phyloP scores from a whole-genome alignment of 306 rosid species.

The Cicer arietinum region DNA sequence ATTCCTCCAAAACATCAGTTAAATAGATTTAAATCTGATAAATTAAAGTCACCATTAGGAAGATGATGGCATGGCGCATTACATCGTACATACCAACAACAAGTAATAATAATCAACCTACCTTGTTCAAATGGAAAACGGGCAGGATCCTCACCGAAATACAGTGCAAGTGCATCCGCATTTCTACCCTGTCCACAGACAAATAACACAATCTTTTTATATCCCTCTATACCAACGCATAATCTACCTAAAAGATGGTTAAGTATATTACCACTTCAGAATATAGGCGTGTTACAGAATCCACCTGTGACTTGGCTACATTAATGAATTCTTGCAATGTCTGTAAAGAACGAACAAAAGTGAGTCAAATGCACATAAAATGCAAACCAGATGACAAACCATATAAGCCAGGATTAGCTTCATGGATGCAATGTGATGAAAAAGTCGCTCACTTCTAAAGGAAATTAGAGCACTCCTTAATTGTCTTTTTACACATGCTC shows the following conservation, averaged over 20 bases:
- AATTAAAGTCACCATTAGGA: conserved; percentile 25
- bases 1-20: conserved; percentile 15
- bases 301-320: conserved; percentile 82
- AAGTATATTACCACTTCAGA: conserved; percentile 77
- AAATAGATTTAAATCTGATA: conserved; percentile 6
- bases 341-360: conserved; percentile 49
- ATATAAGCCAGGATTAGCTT: conserved; percentile 27
- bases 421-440: conserved; percentile 24
- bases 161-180: conserved; percentile 87
- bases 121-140: conserved; percentile 96
- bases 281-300: conserved; percentile 74
- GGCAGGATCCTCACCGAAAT: conserved; percentile 94
- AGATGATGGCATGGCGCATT: not conserved
- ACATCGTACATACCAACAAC: conserved; percentile 28
- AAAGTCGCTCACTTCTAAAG: conserved; percentile 25
- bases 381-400: conserved; percentile 5
- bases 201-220: conserved; percentile 39
- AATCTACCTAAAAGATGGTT: conserved; percentile 32
- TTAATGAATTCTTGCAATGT: conserved; percentile 78
- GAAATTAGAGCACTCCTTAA: conserved; percentile 10
- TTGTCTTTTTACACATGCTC: conserved; percentile 16
- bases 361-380: conserved; percentile 40
- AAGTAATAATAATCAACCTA: conserved; percentile 47
- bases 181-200: conserved; percentile 81
- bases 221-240: conserved; percentile 37